Evolutionary conservation across 1,139 yeast genomes (phyloP), one percentile per base, ranked within the genome.

Genomic region (Debaryomyces nepalensis): DNA sequence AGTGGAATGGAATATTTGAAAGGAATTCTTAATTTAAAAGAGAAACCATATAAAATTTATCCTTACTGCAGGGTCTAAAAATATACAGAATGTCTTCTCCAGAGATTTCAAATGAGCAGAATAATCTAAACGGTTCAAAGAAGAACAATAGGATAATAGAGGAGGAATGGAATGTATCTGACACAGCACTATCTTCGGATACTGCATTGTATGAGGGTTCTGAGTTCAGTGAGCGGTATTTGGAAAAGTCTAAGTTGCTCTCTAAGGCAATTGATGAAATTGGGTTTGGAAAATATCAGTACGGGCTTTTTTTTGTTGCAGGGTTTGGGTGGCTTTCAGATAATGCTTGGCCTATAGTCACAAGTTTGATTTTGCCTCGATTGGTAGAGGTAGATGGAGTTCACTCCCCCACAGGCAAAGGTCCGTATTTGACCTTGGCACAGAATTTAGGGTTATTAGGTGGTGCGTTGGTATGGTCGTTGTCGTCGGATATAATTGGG

Each of bases 241-340:
- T 71, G 30, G 63, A 58, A 32, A 71, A 72, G 46, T 62, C 74
- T 9, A 59, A 55, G 39, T 45, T 70, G 23, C 47, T 71, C 11
- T 51, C 72, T 2, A 51, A 51, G 4, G 70, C 73, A 11, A 69
- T 72, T 33, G 72, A 70, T 48, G 62, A 62, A 33, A 64, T 72
- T 24, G 77, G 76, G 2, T 72, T 68, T 54, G 77, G 77, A 1
- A 55, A 60, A 29, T 72, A 72, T 50, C 77, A 72, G 46, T 45
- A 48, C 29, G 75, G 75, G 3, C 55, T 70, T n/a, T 66, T 70
- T 33, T 56, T 68, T 35, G 75, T 70, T 8, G 72, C 75, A 3
- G 75, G 76, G 1, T 70, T 70, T 47, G 75, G 77, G 1, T 71
- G 77, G 76, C 55, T 69, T 37, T 62, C 73, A 8, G 77, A 71